These are phyloP conservation scores for Ceratocystiopsis minuta DNA, from an alignment of 2,329 filamentous ascomycete genomes.

Conservation along the genomic window DNA sequence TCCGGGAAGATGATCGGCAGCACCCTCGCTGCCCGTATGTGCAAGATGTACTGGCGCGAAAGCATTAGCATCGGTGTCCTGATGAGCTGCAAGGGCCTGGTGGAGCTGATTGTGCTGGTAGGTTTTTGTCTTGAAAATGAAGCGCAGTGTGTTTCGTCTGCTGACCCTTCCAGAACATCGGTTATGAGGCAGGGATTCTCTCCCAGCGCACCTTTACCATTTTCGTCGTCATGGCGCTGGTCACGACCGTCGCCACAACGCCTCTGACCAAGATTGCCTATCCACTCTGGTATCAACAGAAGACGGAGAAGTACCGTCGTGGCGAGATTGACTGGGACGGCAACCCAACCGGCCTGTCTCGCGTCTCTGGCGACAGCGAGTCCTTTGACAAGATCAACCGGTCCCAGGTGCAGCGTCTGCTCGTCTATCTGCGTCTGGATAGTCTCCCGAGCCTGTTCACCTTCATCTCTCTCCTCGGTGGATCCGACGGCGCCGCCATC, in stretches of 20 bases:
- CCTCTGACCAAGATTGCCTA: constrained; percentile 59
- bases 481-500: constrained; percentile 9
- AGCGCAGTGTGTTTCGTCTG: neutral
- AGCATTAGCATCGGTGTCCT: constrained; percentile 71
- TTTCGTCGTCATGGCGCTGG: constrained; percentile 81
- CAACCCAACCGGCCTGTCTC: constrained; percentile 20
- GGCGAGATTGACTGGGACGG: constrained; percentile 79
- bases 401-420: constrained; percentile 39
- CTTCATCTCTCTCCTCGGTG: constrained; percentile 61
- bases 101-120: constrained; percentile 87
- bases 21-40: constrained; percentile 55
- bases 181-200: constrained; percentile 65
- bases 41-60: constrained; percentile 76
- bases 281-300: constrained; percentile 41
- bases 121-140: constrained; percentile 14
- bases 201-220: constrained; percentile 75
- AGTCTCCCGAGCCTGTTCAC: constrained; percentile 69
- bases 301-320: constrained; percentile 41
- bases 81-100: constrained; percentile 94
- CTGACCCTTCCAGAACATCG: constrained; percentile 37
- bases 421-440: constrained; percentile 72
- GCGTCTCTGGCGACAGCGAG: constrained; percentile 8
- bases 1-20: constrained; percentile 71
- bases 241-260: constrained; percentile 72
- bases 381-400: constrained; percentile 16